Conservation (phyloP, 129 eudicot genomes). For the Heracleum sosnowskyi region DNA sequence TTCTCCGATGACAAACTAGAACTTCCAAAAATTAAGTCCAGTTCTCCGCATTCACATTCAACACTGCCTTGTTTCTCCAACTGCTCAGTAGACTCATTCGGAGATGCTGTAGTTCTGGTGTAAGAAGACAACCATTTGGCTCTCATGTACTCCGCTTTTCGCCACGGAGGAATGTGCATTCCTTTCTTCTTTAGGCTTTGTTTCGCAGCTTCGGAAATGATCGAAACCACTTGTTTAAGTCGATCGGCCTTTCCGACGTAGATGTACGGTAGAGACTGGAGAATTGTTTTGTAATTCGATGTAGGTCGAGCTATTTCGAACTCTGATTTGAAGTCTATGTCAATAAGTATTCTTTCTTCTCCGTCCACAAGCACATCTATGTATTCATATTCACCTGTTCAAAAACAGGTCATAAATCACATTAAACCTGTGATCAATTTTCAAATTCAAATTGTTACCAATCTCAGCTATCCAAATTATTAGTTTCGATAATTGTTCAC, state of each 20-base stretch:
- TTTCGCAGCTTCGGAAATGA: slow-evolving; percentile 57
- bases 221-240: slow-evolving; percentile 45
- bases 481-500: too few species aligned
- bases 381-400: slow-evolving; percentile 74
- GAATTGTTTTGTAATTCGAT: slow-evolving; percentile 47
- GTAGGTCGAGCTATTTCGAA: slow-evolving; percentile 87
- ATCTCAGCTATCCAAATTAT: too few species aligned
- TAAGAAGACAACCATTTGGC: slow-evolving; percentile 73
- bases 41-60: slow-evolving; percentile 11
- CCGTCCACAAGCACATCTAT: slow-evolving; percentile 53
- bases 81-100: background rate
- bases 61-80: background rate
- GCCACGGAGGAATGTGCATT: slow-evolving; percentile 81
- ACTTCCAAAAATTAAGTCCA: slow-evolving; percentile 31
- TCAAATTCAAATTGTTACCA: background rate
- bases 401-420: background rate
- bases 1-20: background rate
- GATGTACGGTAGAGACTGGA: slow-evolving; percentile 53
- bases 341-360: slow-evolving; percentile 61
- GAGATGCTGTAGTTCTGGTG: slow-evolving; percentile 23
- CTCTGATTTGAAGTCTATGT: slow-evolving; percentile 80
- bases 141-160: slow-evolving; percentile 68
- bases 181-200: slow-evolving; percentile 79
- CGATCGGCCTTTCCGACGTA: slow-evolving; percentile 78
- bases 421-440: background rate